Conservation (phyloP, 768 basidiomycete species). For the Termitomyces sp. region DNA sequence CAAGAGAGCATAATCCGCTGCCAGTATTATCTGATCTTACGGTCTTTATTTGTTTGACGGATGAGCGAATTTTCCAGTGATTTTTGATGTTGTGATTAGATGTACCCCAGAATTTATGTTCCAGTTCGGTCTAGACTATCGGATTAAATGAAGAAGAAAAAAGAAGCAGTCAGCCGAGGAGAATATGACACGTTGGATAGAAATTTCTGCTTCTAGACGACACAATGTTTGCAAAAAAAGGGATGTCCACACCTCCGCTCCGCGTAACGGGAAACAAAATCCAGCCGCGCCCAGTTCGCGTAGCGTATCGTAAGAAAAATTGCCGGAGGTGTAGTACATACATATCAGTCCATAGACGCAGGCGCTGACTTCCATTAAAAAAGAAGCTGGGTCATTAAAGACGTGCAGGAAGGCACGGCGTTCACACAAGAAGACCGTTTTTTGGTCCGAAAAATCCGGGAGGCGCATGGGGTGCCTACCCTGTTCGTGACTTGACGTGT, state of each 20-base stretch:
- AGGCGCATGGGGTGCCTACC: not conserved
- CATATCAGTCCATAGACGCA: not conserved
- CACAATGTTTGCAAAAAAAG: not conserved
- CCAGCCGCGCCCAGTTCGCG: not conserved
- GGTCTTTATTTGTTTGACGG: not conserved
- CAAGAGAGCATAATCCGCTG: not conserved
- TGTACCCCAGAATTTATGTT: not conserved
- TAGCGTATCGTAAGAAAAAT: not conserved
- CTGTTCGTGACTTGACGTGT: not conserved
- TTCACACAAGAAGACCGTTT: not conserved
- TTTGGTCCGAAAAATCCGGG: not conserved
- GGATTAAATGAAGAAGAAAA: constrained; percentile 1
- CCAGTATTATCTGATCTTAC: not conserved
- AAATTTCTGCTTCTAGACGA: not conserved
- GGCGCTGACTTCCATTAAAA: constrained; percentile 1
- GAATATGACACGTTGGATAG: not conserved
- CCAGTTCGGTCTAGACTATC: not conserved
- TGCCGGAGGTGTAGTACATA: not conserved
- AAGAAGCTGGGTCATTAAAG: not conserved
- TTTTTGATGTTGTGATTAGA: not conserved
- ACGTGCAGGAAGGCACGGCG: not conserved
- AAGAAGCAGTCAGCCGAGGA: not conserved
- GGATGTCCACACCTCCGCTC: not conserved
- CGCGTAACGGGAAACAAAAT: not conserved
- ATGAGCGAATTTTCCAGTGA: not conserved